Conservation (phyloP, 176 grass and related monocot species). For the Zea luxurians region DNA sequence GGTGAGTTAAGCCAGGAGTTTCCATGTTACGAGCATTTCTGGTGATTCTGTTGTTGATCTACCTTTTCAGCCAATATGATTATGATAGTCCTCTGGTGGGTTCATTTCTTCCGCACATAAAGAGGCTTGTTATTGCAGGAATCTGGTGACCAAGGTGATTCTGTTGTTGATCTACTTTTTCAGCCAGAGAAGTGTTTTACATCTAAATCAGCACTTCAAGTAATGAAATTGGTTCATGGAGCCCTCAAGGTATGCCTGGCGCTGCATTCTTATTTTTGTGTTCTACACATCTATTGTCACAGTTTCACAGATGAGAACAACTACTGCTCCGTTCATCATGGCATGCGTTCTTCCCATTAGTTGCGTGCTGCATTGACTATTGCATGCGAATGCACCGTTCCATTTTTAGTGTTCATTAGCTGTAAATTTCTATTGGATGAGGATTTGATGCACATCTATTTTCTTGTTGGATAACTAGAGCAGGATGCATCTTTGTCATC, state of each 20-base stretch:
- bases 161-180: slow-evolving; percentile 87
- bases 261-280: slow-evolving; percentile 29
- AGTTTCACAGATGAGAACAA: neutral
- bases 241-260: slow-evolving; percentile 78
- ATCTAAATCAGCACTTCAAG: slow-evolving; percentile 73
- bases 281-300: slow-evolving; percentile 2
- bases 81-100: slow-evolving; percentile 61
- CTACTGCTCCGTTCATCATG: neutral
- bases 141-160: slow-evolving; percentile 43
- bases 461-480: slow-evolving; percentile 69
- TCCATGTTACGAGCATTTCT: slow-evolving; percentile 32
- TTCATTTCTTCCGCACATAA: slow-evolving; percentile 38
- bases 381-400: slow-evolving; percentile 14
- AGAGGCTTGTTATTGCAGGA: slow-evolving; percentile 46
- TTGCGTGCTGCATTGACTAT: slow-evolving; percentile 32
- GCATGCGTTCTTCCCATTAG: neutral
- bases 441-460: slow-evolving; percentile 51
- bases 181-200: slow-evolving; percentile 70
- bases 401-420: neutral
- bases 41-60: too few species aligned
- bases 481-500: slow-evolving; percentile 97
- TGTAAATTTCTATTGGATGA: slow-evolving; percentile 8
- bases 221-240: slow-evolving; percentile 83
- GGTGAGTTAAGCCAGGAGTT: slow-evolving; percentile 55
- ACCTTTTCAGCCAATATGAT: slow-evolving; percentile 44